Evolutionary conservation across 768 basidiomycete species (phyloP).

Genomic region (Lyophyllum atratum): DNA sequence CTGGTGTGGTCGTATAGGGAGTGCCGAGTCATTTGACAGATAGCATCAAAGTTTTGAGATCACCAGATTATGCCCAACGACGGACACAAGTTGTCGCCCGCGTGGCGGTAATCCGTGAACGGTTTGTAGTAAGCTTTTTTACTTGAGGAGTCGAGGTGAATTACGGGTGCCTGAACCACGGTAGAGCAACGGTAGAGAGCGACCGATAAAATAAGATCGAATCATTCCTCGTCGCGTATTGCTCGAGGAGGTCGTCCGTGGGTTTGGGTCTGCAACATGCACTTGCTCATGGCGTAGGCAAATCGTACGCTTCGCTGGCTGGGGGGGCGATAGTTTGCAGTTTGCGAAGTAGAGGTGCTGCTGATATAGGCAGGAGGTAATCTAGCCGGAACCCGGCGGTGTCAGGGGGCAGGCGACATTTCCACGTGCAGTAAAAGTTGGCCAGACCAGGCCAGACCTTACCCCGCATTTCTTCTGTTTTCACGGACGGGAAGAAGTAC

Average conservation of each 20-base stretch:
- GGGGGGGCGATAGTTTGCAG: too few relatives aligned
- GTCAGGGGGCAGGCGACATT: conserved; percentile 6
- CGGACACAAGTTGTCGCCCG: background rate
- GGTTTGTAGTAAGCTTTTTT: too few relatives aligned
- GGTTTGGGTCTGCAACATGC: background rate
- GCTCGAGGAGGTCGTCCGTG: background rate
- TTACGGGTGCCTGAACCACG: too few relatives aligned
- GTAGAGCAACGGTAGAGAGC: too few relatives aligned
- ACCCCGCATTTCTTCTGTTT: background rate
- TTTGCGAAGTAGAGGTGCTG: too few relatives aligned
- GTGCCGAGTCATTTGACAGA: background rate
- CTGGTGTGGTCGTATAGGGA: background rate
- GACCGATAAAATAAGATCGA: background rate
- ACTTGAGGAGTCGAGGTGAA: too few relatives aligned
- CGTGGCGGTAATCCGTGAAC: too few relatives aligned
- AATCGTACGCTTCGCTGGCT: too few relatives aligned
- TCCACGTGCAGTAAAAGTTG: conserved; percentile 3
- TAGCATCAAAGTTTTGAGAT: conserved; percentile 1
- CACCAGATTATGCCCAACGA: background rate
- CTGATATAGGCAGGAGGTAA: background rate
- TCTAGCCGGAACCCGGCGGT: conserved; percentile 14
- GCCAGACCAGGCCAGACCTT: too few relatives aligned
- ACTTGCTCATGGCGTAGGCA: too few relatives aligned
- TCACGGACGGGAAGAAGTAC: background rate
- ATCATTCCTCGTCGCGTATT: background rate